phyloP scores from a whole-genome alignment of 2,329 filamentous ascomycete species.

The Esteya vermicola region DNA sequence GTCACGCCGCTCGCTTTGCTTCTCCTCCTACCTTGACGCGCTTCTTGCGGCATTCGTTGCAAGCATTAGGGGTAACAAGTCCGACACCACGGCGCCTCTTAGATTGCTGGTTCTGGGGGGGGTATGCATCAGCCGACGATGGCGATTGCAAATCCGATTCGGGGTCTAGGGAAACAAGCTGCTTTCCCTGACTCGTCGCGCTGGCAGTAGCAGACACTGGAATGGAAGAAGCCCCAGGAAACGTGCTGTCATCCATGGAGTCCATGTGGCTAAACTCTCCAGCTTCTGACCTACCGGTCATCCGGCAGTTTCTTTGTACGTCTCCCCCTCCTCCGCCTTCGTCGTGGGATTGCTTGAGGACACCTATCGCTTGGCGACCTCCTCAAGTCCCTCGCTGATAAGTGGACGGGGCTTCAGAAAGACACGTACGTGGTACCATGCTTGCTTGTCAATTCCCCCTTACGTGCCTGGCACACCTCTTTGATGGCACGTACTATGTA shows the following conservation, averaged over 20 bases:
- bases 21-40: slow-evolving; percentile 43
- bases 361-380: too few species aligned
- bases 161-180: background rate
- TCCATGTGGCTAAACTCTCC: background rate
- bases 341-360: too few species aligned
- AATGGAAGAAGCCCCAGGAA: background rate
- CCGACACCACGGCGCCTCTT: slow-evolving; percentile 41
- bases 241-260: background rate
- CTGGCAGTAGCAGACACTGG: background rate
- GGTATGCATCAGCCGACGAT: background rate
- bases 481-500: too few species aligned
- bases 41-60: slow-evolving; percentile 48
- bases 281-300: background rate
- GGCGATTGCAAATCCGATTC: background rate
- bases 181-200: background rate
- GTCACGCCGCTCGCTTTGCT: too few species aligned
- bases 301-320: background rate
- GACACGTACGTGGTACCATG: background rate
- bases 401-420: background rate
- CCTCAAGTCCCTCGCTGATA: background rate
- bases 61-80: slow-evolving; percentile 44
- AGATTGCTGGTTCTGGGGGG: slow-evolving; percentile 1
- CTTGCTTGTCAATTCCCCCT: background rate
- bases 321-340: background rate
- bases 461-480: too few species aligned